A percentile compares a stretch with the other conserved stretches of the same genome.
These are phyloP conservation scores for Chlamydomonas schloesseri DNA, from an alignment of 139 green algal genomes.

Conservation along the genomic window DNA sequence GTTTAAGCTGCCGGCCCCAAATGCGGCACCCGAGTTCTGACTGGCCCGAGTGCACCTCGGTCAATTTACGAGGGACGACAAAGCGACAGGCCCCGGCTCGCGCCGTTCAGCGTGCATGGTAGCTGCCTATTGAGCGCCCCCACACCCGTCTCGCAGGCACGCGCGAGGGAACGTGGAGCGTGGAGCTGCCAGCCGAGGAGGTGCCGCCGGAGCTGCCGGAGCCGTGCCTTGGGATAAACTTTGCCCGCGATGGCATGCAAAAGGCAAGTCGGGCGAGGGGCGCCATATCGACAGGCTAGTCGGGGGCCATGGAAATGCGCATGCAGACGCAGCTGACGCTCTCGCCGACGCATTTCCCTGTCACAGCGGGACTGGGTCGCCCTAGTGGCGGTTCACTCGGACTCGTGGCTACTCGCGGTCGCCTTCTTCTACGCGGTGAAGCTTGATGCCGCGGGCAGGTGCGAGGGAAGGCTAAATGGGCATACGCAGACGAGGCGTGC, in stretches of 20 bases:
- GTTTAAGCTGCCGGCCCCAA: background rate
- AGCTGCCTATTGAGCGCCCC: no score
- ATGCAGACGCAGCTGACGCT: no score
- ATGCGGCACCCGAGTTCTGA: background rate
- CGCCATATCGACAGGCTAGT: no score
- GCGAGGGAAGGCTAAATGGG: background rate
- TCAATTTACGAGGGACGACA: no score
- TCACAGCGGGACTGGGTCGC: constrained; percentile 92
- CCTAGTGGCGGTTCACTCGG: constrained; percentile 96
- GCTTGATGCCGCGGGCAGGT: constrained; percentile 85
- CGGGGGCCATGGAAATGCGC: background rate
- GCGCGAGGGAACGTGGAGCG: constrained; percentile 87
- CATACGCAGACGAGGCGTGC: no score
- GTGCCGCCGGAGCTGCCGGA: constrained; percentile 98
- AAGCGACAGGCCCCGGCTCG: no score
- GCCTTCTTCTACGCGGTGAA: constrained; percentile 97
- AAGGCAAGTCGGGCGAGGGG: constrained; percentile 12
- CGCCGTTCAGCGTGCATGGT: no score
- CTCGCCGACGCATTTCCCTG: constrained; percentile 35
- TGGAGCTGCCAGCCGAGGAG: constrained; percentile 95
- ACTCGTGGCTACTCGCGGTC: constrained; percentile 96
- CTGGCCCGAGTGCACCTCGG: no score
- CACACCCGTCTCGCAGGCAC: constrained; percentile 62
- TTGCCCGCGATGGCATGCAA: constrained; percentile 94
- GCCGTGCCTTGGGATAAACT: constrained; percentile 98